Evolutionary conservation across 768 basidiomycete genomes (phyloP).

Genomic region (Ramaria sp.): DNA sequence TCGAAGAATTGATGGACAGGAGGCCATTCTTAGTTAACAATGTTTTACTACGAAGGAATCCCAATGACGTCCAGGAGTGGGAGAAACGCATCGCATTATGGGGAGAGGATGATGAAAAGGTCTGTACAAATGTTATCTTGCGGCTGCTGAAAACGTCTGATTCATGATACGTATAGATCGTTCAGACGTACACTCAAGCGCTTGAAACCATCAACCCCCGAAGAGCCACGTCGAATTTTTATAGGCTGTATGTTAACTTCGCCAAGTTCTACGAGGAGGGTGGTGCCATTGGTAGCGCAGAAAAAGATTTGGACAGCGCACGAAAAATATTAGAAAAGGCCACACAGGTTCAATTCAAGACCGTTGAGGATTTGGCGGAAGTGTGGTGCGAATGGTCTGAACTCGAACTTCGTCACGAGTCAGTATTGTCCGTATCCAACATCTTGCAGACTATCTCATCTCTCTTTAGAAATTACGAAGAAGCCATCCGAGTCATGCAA

Average conservation of each 20-base stretch:
- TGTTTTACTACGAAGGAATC: slow-evolving; percentile 85
- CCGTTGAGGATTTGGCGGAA: slow-evolving; percentile 96
- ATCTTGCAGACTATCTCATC: slow-evolving; percentile 11
- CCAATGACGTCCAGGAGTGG: slow-evolving; percentile 98
- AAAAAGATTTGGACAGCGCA: slow-evolving; percentile 73
- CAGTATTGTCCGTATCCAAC: slow-evolving; percentile 22
- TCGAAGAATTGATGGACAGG: slow-evolving; percentile 90
- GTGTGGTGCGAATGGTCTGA: slow-evolving; percentile 99
- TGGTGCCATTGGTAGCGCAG: slow-evolving; percentile 68
- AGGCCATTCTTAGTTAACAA: slow-evolving; percentile 95
- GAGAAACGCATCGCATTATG: slow-evolving; percentile 92
- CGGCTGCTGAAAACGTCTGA: neutral
- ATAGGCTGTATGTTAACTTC: slow-evolving; percentile 88
- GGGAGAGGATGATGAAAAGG: slow-evolving; percentile 91
- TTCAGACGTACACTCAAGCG: slow-evolving; percentile 86
- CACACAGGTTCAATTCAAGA: slow-evolving; percentile 82
- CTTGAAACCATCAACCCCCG: slow-evolving; percentile 80
- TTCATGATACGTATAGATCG: slow-evolving; percentile 43
- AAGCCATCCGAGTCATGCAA: slow-evolving; percentile 93
- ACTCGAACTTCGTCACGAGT: slow-evolving; percentile 95
- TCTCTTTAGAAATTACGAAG: slow-evolving; percentile 80
- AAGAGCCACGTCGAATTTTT: slow-evolving; percentile 83
- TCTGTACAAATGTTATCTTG: slow-evolving; percentile 19
- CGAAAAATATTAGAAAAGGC: slow-evolving; percentile 92
- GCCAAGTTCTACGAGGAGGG: slow-evolving; percentile 98